Conservation (phyloP, 139 green algal genomes). For the Asterochloris erici region DNA sequence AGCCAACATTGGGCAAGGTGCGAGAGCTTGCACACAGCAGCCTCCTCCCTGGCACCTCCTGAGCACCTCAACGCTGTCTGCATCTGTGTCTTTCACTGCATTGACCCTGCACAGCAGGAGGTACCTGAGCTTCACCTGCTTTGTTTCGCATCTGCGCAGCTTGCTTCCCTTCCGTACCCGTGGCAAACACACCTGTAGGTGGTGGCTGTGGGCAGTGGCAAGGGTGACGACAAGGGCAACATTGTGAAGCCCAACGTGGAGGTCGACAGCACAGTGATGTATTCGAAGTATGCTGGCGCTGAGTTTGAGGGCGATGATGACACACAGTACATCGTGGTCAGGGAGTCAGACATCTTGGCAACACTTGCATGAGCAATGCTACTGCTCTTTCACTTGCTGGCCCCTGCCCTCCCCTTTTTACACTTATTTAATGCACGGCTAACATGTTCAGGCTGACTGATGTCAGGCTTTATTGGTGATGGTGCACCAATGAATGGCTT, state of each 20-base stretch:
- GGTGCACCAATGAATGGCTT: no score
- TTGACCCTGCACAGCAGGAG: no score
- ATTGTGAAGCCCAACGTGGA: slow-evolving; percentile 51
- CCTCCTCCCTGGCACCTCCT: not conserved
- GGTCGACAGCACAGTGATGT: slow-evolving; percentile 81
- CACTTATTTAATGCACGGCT: no score
- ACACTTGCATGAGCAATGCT: slow-evolving; percentile 43
- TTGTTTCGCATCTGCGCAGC: no score
- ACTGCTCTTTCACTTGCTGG: no score
- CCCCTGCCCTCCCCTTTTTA: no score
- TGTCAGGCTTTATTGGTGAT: no score
- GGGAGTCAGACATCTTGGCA: slow-evolving; percentile 83
- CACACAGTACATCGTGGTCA: slow-evolving; percentile 64
- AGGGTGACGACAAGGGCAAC: slow-evolving; percentile 46
- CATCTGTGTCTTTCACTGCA: no score
- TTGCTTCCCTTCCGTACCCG: no score
- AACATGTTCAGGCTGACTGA: no score
- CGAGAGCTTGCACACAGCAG: not conserved
- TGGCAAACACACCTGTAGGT: slow-evolving; percentile 41
- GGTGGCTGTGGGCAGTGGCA: slow-evolving; percentile 74
- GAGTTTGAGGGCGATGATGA: slow-evolving; percentile 69
- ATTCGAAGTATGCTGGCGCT: slow-evolving; percentile 79
- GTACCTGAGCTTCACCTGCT: no score
- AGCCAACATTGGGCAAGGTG: slow-evolving; percentile 87
- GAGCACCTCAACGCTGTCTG: no score